Evolutionary conservation across 2,329 filamentous ascomycete species (phyloP), one percentile per base, ranked within the genome.

Genomic region (Hypoxylon sp.): DNA sequence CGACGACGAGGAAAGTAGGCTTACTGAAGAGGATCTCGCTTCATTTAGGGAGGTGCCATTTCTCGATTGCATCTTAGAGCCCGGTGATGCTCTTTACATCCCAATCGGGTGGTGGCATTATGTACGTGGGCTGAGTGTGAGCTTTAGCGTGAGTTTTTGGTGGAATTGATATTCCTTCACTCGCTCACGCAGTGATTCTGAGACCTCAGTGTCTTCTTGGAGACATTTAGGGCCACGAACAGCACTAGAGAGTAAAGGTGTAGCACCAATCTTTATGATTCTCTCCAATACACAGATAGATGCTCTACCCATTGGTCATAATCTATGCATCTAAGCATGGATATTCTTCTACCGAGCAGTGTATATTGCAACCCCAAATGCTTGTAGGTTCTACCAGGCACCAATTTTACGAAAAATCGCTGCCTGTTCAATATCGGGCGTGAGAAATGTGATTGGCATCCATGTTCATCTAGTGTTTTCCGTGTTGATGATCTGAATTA

Each of bases 31-130:
- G 64, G 72, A 75, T 53, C 74, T 58, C 80, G 56, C 80, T 80
- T 0, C 38, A 3, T 92, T 97, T 70, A 78, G 78, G 52, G 78
- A 84, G 0, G 84, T 92, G 1, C 82, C 86, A 59, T 95, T 91
- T 76, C 80, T 92, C 34, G 96, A 99, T 75, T 90, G 90, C 61
- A 86, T 98, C 1, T 81, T 99, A 5, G 88, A 86, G 30, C 91
- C 92, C 0, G 96, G 95, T 0, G 94, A 99, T 58, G 91, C 90
- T 70, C 78, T 99, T 58, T 96, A 97, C 77, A 93, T 99, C 58
- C 96, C 96, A 0, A 86, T 93, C 4, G 96, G 95, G 0, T 99
- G 96, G 95, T 99, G 96, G 96, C 96, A 99, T 82, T 98, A 98
- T 79, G 93, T 98, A 2, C 86, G 92, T 65, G 93, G 93, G 53